Base-by-base conservation (phyloP, 164 flowering plant species). In the Nymphaea thermarum region DNA sequence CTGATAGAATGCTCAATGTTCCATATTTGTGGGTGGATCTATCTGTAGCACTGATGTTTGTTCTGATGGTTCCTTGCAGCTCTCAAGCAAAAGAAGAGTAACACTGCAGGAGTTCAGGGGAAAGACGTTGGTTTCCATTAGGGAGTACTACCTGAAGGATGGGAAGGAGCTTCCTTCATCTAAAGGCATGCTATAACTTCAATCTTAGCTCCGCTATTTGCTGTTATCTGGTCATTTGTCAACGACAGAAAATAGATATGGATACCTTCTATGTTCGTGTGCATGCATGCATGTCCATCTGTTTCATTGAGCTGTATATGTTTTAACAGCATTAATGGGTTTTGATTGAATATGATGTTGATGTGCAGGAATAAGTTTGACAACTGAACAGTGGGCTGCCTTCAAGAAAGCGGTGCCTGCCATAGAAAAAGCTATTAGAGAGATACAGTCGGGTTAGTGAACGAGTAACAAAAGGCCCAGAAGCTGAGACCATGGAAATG, bases 91-190 rank as follows among this genome's bases (percentile, higher is more conserved):
- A 82, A 89, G 97, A 71, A 88, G 80, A 72, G 96, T 94, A 77
- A 91, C 96, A 0, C 67, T 94, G 71, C 87, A 87, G 60, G 92
- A 94, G 42, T 94, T 94, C 57, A 86, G 77, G 79, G 98, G 98
- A 67, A 87, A 83, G 73, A 83, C 86, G 4, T 75, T 91, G 86
- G 92, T 94, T 5, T 91, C 97, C 1, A 89, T 94, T 4, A 89
- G 97, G 76, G 97, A 94, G 73, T 91, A 74, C 74, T 91, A 84
- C 65, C 78, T 74, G 5, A 87, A 82, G 68, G 97, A 80, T 72
- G 96, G 96, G 66, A 86, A 86, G 74, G 84, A 88, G 76, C 82
- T 85, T 68, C 98, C 98, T 70, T 74, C 89, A 12, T 65, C 86
- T 15, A 91, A 91, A 86, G 98, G 98, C 89, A 62, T 62, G 64